Evolutionary conservation across 1,284 basidiomycete genomes (phyloP).

Genomic region (Ganoderma lingzhi): DNA sequence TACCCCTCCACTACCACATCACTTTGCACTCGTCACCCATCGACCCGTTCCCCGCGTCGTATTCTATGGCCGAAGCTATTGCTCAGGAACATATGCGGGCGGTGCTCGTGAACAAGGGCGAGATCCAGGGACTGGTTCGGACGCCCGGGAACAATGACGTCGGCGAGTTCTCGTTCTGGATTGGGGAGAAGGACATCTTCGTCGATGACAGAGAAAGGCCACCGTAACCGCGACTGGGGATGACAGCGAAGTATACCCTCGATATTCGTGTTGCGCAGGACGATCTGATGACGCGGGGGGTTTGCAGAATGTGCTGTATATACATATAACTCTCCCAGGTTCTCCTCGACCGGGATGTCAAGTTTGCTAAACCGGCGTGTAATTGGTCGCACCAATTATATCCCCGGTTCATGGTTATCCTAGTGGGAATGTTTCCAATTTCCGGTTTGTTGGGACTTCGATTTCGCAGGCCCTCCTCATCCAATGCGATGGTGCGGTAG

Average conservation of each 20-base stretch:
- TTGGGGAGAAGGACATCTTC: slow-evolving; percentile 35
- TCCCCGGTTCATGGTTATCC: background rate
- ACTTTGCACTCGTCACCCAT: slow-evolving; percentile 38
- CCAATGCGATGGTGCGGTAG: too few species aligned
- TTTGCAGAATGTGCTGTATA: background rate
- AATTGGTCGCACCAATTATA: background rate
- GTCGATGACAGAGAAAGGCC: slow-evolving; percentile 20
- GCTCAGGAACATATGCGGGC: slow-evolving; percentile 38
- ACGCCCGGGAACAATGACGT: slow-evolving; percentile 37
- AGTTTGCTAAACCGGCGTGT: background rate
- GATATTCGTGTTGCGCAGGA: background rate
- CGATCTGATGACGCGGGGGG: background rate
- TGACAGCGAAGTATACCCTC: background rate
- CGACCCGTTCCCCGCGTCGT: slow-evolving; percentile 38
- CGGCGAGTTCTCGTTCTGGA: slow-evolving; percentile 37
- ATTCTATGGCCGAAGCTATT: slow-evolving; percentile 38
- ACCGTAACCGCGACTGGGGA: background rate
- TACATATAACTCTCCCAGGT: background rate
- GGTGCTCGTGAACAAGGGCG: slow-evolving; percentile 33
- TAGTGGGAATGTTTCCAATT: background rate
- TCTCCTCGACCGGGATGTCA: background rate
- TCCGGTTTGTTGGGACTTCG: too few species aligned
- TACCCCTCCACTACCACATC: slow-evolving; percentile 32
- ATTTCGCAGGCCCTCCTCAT: too few species aligned
- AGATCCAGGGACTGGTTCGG: slow-evolving; percentile 44